Evolutionary conservation across 164 flowering plant genomes (phyloP).

Genomic region (Vitis amurensis): DNA sequence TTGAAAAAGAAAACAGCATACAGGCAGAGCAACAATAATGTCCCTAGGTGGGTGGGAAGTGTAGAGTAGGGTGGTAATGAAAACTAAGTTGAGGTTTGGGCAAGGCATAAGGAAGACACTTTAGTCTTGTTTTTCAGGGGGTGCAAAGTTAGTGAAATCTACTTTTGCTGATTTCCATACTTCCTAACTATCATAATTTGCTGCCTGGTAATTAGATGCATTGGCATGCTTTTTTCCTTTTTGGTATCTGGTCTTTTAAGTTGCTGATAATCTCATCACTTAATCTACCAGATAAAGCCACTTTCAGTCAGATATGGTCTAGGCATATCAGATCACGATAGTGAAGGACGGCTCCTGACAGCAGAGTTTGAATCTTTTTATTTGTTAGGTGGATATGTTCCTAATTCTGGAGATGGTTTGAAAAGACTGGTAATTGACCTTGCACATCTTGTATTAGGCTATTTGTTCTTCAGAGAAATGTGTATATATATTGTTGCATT

Average conservation of each 20-base stretch:
- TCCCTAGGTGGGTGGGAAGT: too few relatives aligned
- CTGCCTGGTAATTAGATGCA: background rate
- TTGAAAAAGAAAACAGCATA: too few relatives aligned
- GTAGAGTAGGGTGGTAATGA: too few relatives aligned
- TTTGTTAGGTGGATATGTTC: constrained; percentile 75
- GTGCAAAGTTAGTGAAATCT: too few relatives aligned
- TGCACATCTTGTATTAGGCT: constrained; percentile 1
- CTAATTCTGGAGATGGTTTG: constrained; percentile 98
- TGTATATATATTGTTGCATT: background rate
- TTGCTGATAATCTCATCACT: background rate
- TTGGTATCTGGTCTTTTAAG: background rate
- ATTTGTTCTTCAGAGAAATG: background rate
- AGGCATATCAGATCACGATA: constrained; percentile 86
- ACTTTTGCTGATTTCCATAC: background rate
- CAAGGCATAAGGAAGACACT: too few relatives aligned
- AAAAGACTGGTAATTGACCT: constrained; percentile 66
- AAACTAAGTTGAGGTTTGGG: too few relatives aligned
- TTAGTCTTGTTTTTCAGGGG: too few relatives aligned
- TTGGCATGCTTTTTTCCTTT: background rate
- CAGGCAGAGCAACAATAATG: too few relatives aligned
- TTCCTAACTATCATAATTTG: background rate
- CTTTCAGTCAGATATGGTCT: constrained; percentile 87
- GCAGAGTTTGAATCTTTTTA: constrained; percentile 87
- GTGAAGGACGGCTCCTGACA: constrained; percentile 90
- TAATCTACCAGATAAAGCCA: constrained; percentile 72